A percentile compares a stretch with the other conserved stretches of the same genome.
Evolutionary conservation across 2,329 filamentous ascomycete species (phyloP).

Genomic region (Calonectria hongkongensis): DNA sequence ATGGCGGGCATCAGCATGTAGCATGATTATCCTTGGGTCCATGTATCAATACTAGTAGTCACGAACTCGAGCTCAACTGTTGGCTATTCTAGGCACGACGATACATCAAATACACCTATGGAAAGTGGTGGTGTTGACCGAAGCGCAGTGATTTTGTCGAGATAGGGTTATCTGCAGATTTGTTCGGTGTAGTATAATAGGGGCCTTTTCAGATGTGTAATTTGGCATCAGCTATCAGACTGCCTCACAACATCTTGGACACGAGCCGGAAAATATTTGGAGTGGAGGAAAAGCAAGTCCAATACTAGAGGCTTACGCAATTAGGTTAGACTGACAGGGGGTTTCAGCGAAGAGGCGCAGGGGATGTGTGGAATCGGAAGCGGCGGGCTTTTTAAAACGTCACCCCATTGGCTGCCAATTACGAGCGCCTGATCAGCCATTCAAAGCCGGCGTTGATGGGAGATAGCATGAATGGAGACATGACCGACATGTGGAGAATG

Average conservation of each 20-base stretch:
- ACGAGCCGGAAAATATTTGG: too few relatives aligned
- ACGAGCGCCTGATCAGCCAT: slow-evolving; percentile 15
- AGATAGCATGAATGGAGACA: slow-evolving; percentile 11
- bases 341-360: background rate
- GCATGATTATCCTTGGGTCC: background rate
- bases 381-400: slow-evolving; percentile 11
- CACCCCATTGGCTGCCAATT: slow-evolving; percentile 5
- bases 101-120: too few relatives aligned
- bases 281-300: background rate
- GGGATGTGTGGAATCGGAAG: slow-evolving; percentile 18
- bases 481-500: background rate
- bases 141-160: too few relatives aligned
- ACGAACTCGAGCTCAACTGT: too few relatives aligned
- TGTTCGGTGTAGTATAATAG: too few relatives aligned
- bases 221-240: too few relatives aligned
- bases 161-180: too few relatives aligned
- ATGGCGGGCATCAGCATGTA: background rate
- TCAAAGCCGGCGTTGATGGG: background rate
- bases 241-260: too few relatives aligned
- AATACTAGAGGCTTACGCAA: background rate
- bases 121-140: too few relatives aligned
- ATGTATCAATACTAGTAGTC: too few relatives aligned
- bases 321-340: background rate
- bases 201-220: too few relatives aligned
- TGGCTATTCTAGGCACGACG: too few relatives aligned